These are phyloP conservation scores for Selenicereus undatus DNA, from an alignment of 148 eudicot species.

Conservation along the genomic window DNA sequence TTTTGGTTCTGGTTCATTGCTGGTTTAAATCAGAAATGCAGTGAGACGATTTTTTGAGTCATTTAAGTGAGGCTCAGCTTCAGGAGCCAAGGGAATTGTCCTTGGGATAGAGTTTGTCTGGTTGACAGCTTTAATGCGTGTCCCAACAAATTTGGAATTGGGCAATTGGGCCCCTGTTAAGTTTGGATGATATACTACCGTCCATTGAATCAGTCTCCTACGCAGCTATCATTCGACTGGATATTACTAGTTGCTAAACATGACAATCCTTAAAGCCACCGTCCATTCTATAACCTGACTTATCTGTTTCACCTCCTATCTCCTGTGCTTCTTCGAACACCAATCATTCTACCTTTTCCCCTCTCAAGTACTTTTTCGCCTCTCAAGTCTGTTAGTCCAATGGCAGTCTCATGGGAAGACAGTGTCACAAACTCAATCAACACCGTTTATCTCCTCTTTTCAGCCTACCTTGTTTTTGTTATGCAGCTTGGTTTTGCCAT, in stretches of 20 bases:
- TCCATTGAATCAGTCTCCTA: not conserved
- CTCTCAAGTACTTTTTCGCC: not conserved
- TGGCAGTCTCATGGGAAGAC: constrained; percentile 33
- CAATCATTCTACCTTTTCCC: not conserved
- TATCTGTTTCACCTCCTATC: not conserved
- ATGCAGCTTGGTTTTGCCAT: constrained; percentile 87
- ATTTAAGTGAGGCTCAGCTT: not conserved
- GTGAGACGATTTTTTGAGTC: not conserved
- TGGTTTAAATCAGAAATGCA: not conserved
- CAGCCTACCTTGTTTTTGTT: constrained; percentile 64
- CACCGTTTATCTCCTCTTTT: constrained; percentile 42
- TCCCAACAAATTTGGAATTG: constrained; percentile 6
- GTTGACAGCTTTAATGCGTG: not conserved
- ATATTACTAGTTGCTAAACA: not conserved
- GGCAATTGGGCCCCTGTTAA: not conserved
- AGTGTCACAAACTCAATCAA: constrained; percentile 29
- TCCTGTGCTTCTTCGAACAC: constrained; percentile 4
- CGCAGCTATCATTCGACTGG: constrained; percentile 9
- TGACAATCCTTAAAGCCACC: constrained; percentile 5
- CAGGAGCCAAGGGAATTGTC: not conserved
- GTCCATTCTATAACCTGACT: not conserved
- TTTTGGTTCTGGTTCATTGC: not conserved
- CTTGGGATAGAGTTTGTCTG: not conserved
- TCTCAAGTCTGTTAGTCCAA: not conserved
- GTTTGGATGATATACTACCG: not conserved